Evolutionary conservation across 805 yeast species (phyloP), one percentile per base, ranked within the genome.

Genomic region (Clavispora phyllophila): DNA sequence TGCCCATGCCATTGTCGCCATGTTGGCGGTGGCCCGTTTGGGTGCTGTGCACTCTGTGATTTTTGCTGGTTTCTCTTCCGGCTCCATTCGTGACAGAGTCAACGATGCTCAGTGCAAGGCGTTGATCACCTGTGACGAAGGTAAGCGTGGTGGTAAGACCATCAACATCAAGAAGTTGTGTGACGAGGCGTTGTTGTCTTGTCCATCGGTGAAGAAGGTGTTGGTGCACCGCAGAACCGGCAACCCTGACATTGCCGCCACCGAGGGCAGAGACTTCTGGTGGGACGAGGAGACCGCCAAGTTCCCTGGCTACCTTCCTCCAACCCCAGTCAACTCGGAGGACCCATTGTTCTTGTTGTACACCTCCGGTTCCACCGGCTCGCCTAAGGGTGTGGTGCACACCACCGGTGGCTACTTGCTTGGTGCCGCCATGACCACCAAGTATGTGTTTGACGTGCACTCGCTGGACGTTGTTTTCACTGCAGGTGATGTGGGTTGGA

Each of bases 401-500:
- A 65, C 84, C 36, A 85, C 93, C 44, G 93, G 83, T 33, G 95
- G 95, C 43, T 86, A 80, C 61, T 66, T 86, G 47, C 69, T 86
- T 45, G 84, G 86, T 47, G 89, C 93, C 15, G 70, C 82, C 43
- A 51, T 85, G 58, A 79, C 91, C 37, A 81, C 88, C 55, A 81
- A 81, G 57, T 86, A 86, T 57, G 76, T 79, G 36, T 86, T 86
- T 63, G 95, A 86, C 63, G 72, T 84, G 32, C 89, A 85, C 56
- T 74, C 76, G 33, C 81, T 82, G 45, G 95, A 86, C 60, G 70
- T 79, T 12, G 72, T 86, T 44, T 86, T 86, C 73, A 85, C 93
- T 14, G 93, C 95, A 24, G 95, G 93, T 60, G 95, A 86, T 66
- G 84, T 86, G 41, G 95, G 95, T 57, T 86, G 95, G 95, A 84